Base-by-base conservation (phyloP, 176 grass and related monocot species). In the Eleusine indica region DNA sequence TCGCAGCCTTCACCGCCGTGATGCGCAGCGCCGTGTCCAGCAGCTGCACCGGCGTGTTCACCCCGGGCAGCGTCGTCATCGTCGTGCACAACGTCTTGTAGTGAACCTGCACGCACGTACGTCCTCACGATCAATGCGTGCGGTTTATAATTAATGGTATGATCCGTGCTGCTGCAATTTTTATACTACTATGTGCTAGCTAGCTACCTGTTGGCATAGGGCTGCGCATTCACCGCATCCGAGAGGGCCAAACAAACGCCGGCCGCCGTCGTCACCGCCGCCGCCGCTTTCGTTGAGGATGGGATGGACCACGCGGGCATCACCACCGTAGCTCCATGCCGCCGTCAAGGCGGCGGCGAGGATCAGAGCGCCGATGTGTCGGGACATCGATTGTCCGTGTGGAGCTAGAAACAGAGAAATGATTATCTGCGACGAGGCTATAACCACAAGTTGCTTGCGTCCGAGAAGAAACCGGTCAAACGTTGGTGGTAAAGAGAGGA, bases 131-230 rank as follows among this genome's bases (percentile, higher is more conserved):
- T 29, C 9, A 39, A 71, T 48, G 35, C 60, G 32, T 35, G 32
- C 32, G 32, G 32, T 35, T 35, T 35, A 35, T 35, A 16, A 7
- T 68, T 18, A 40, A n/a, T 35, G 7, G 12, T 43, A 46, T 19
- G 25, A 5, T 53, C 51, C 48, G 48, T 51, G 52, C 16, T 73
- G 11, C 30, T 7, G 0, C 22, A 64, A 13, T 63, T 63, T 13
- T 13, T 22, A 60, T n/a, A 60, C 3, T 60, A 29, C 13, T 41
- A 8, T 25, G 25, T 56, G 16, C 6, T 5, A 60, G 6, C 7
- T 60, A 60, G 40, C 43, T 69, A 90, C 88, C 84, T 90, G 39
- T 83, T 90, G 74, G 76, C 88, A 87, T 68, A 86, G 22, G 41
- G 80, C 69, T 8, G 37, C 6, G 77, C 72, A 80, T 22, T 78